A percentile compares a stretch with the other conserved stretches of the same genome.
phyloP scores from a whole-genome alignment of 495 filamentous ascomycete species.

The Amorphotheca resinae region DNA sequence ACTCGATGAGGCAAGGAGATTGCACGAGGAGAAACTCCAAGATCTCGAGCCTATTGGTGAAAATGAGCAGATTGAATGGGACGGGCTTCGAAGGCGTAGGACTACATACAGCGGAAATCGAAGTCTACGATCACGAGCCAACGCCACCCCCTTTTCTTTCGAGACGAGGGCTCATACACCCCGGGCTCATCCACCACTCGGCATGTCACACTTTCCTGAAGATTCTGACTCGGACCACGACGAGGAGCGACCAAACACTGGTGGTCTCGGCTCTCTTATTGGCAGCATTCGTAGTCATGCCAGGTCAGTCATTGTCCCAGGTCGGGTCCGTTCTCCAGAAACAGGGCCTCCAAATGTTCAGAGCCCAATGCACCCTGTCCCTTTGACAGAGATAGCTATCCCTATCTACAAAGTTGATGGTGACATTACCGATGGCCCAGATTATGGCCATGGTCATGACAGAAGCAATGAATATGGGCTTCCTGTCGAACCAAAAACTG shows the following conservation, averaged over 20 bases:
- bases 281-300: slow-evolving; percentile 45
- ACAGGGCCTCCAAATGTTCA: slow-evolving; percentile 20
- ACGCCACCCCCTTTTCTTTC: slow-evolving; percentile 17
- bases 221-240: slow-evolving; percentile 44
- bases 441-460: slow-evolving; percentile 11
- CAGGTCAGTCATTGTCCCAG: slow-evolving; percentile 36
- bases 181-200: slow-evolving; percentile 49
- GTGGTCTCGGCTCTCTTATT: slow-evolving; percentile 40
- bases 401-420: slow-evolving; percentile 36
- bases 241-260: slow-evolving; percentile 33
- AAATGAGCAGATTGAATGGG: slow-evolving; percentile 78
- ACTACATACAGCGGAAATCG: slow-evolving; percentile 47
- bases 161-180: slow-evolving; percentile 24
- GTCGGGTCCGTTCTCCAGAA: slow-evolving; percentile 24
- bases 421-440: slow-evolving; percentile 25
- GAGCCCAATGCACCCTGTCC: slow-evolving; percentile 45
- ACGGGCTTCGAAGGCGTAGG: slow-evolving; percentile 74
- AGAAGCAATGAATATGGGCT: slow-evolving; percentile 18
- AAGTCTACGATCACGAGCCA: slow-evolving; percentile 10
- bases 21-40: slow-evolving; percentile 61
- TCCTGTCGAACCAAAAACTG: slow-evolving; percentile 22
- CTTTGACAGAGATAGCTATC: slow-evolving; percentile 46
- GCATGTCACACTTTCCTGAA: slow-evolving; percentile 76
- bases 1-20: slow-evolving; percentile 62
- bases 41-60: slow-evolving; percentile 69